These are phyloP conservation scores for Mallotus nudiflorus DNA, from an alignment of 345 rosid genomes.

Conservation along the genomic window DNA sequence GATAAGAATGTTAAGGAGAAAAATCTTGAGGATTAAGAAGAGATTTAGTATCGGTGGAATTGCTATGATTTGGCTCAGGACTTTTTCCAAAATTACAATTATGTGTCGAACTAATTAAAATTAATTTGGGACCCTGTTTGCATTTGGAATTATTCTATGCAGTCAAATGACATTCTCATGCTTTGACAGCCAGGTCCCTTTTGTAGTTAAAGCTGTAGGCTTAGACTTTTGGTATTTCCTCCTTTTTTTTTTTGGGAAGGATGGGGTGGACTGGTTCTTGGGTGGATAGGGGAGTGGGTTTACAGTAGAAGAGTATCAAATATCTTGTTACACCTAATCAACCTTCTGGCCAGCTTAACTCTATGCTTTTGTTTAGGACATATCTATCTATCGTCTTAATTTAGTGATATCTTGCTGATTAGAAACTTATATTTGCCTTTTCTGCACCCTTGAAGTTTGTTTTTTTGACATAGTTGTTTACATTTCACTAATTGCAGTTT, in stretches of 20 bases:
- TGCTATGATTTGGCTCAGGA: not conserved
- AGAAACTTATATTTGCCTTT: not conserved
- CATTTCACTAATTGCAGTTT: constrained; percentile 40
- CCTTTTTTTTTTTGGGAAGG: not conserved
- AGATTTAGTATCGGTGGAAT: not conserved
- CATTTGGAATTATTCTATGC: not conserved
- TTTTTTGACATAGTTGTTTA: constrained; percentile 8
- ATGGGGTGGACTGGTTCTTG: not conserved
- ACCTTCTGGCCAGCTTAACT: not conserved
- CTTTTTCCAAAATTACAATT: no score
- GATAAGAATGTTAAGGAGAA: not conserved
- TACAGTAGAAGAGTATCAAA: not conserved
- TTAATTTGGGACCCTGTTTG: no score
- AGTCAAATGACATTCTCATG: not conserved
- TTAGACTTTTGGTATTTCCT: not conserved
- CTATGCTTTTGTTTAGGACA: not conserved
- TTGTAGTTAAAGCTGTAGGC: not conserved
- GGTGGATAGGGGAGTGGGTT: not conserved
- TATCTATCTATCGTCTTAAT: not conserved
- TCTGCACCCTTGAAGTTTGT: not conserved
- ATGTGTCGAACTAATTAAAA: no score
- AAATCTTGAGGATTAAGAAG: not conserved
- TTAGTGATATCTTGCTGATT: not conserved
- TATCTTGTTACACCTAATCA: not conserved
- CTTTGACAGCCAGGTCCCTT: no score